Evolutionary conservation across 345 rosid genomes (phyloP), one percentile per base, ranked within the genome.

Genomic region (Aquilaria sinensis): DNA sequence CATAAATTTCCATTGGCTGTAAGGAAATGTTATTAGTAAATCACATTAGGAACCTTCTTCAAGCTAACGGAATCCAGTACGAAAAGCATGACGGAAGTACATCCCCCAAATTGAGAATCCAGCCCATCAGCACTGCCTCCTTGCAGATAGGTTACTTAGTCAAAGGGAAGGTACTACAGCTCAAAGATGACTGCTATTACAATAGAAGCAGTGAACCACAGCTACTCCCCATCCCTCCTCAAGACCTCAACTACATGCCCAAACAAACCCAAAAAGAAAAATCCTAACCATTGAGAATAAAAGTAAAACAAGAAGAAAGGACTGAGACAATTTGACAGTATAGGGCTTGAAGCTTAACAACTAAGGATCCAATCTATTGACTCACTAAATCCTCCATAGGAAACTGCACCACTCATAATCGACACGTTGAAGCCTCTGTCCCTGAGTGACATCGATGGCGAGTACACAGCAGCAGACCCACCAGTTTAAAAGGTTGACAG

Each of bases 1-100:
- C 99, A 76, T 95, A 95, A 67, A 95, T 95, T 81, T 95, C 97
- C 97, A 91, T 95, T 10, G 99, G 99, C 97, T 95, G 96, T 75
- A 95, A 89, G 77, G 85, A 81, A 80, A 87, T 73, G 80, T 83
- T 79, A 88, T 37, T 74, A 85, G 81, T 77, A 81, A 90, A 86
- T 61, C 77, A 77, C 63, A 79, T 93, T 87, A 89, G 88, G 78
- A 47, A 78, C 71, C 77, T 77, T 83, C 90, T 70, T 74, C 74
- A 87, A 76, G 83, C 70, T 79, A 75, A 75, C 61, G 81, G 79
- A 77, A 83, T 80, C 83, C 89, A 84, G 69, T 70, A 85, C 74
- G 78, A 81, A 76, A 79, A 75, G 78, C 76, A 79, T 4, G 80
- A 81, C 51, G 74, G 85, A 73, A 77, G 87, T 62, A 63, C 73